A percentile compares a stretch with the other conserved stretches of the same genome.
phyloP scores from a whole-genome alignment of 2,329 filamentous ascomycete species.

The Beauveria medogensis region DNA sequence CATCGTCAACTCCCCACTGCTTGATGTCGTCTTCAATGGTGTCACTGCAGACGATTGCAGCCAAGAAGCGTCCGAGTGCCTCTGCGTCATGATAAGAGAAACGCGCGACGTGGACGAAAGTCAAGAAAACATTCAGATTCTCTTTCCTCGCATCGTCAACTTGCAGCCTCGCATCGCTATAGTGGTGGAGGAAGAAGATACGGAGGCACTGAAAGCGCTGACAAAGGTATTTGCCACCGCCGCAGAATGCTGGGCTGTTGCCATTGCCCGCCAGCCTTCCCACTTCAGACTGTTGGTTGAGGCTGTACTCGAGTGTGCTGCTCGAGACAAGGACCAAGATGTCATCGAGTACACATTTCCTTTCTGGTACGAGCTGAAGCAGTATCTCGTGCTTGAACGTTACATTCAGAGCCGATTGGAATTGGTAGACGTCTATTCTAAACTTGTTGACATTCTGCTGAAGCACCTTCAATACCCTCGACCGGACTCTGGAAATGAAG shows the following conservation, averaged over 20 bases:
- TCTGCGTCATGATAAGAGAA: constrained; percentile 86
- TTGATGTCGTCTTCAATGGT: constrained; percentile 73
- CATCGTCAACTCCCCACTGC: constrained; percentile 76
- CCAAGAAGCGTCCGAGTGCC: constrained; percentile 81
- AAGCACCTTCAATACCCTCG: constrained; percentile 81
- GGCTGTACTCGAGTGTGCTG: constrained; percentile 83
- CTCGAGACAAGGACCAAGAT: constrained; percentile 79
- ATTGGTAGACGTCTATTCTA: constrained; percentile 74
- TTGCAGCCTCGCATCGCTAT: constrained; percentile 69
- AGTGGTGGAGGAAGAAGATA: constrained; percentile 71
- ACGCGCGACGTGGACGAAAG: constrained; percentile 91
- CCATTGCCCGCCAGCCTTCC: constrained; percentile 74
- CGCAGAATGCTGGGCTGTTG: constrained; percentile 87
- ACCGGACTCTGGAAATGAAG: constrained; percentile 63
- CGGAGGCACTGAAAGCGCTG: constrained; percentile 77
- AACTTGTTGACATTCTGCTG: constrained; percentile 87
- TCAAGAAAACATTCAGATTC: constrained; percentile 67
- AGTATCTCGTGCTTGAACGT: constrained; percentile 83
- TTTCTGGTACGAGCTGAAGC: constrained; percentile 98
- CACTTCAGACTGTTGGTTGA: constrained; percentile 84
- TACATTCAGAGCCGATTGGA: constrained; percentile 76
- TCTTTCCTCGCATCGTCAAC: constrained; percentile 74
- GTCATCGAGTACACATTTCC: constrained; percentile 89
- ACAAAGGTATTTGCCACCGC: constrained; percentile 89
- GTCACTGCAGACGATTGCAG: constrained; percentile 70